Evolutionary conservation across 352 stramenopile genomes (phyloP), one percentile per base, ranked within the genome.

Genomic region (Pilasporangium apinafurcum): DNA sequence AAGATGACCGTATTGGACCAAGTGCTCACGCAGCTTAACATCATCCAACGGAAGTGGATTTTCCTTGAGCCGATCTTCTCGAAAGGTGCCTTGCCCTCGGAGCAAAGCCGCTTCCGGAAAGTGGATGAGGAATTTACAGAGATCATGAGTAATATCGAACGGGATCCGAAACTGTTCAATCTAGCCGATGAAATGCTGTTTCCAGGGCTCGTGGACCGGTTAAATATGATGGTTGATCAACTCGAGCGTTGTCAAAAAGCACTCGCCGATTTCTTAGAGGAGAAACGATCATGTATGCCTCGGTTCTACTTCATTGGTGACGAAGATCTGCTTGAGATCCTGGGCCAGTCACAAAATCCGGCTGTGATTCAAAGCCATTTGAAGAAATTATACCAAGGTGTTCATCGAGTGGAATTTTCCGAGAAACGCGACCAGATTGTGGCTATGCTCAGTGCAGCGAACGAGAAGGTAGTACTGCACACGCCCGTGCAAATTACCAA

Each of bases 281-380:
- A 93, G 32, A 98, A 98, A 51, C 74, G 94, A 3, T 85, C 77
- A 6, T 64, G 66, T 5, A 95, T 98, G 67, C 94, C 94, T n/a
- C 76, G 94, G 2, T 98, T 98, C 52, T 98, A 98, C 58, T 98
- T 98, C 44, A 96, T 98, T 41, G 92, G 92, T 12, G 90, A 98
- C 33, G 94, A 98, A 53, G 94, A 98, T 45, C 39, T 98, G 38
- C 68, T 98, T 5, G 94, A 98, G 48, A 98, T 98, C 43, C 69
- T 98, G 17, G 92, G 92, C 0, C 92, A 98, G 48, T 78, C 83
- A 18, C 79, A 96, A 48, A 96, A 98, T 51, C 88, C 92, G 0
- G 62, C 65, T 0, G 88, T 98, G 44, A 97, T 98, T 39, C 94
- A 98, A 54, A 90, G 67, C 36, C 94, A 98, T 54, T 56, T 98